Evolutionary conservation across 2,329 filamentous ascomycete species (phyloP), one percentile per base, ranked within the genome.

Genomic region (Niveomyces coronatus): DNA sequence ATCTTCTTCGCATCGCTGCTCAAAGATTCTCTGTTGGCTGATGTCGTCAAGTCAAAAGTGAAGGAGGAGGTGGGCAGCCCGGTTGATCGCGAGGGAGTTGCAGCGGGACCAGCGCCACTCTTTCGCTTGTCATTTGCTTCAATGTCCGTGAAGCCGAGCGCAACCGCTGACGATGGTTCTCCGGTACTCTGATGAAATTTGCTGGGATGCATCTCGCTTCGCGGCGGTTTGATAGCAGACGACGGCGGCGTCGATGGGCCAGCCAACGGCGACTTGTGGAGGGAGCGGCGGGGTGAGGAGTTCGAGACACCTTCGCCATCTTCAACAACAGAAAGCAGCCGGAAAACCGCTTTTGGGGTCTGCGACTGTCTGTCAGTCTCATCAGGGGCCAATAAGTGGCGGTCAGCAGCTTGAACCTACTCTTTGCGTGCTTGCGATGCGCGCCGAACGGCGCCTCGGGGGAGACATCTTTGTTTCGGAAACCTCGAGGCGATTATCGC

Each of bases 141-240:
- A 56, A 91, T 79, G 47, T 85, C 82, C 42, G 76, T 75, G 59
- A 95, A 94, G 13, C 88, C 88, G 16, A 94, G 70, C 52, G 82
- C 76, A 30, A 91, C 68, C 5, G 82, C 86, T 9, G 87, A 86
- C 18, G 91, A 87, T 2, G 82, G 75, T 31, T 84, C 68, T 38
- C 82, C 84, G 44, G 78, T 82, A 16, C 83, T 88, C 46, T 75
- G 71, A 41, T 91, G 85, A 40, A 77, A 75, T 54, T 83, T 84
- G 64, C 83, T 84, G 8, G 89, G 89, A 55, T 95, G 88, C 88
- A 95, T 95, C 57, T 94, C 87, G 43, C 79, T 76, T 46, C 71
- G 71, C 33, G 81, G 67, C 17, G 85, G 83, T 62, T 83, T 82
- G 48, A 82, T 64, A 5, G 77, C 71, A 4, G 77, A 76, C 11